These are phyloP conservation scores for Beta macrorhiza DNA, from an alignment of 179 eudicot species.

Conservation along the genomic window DNA sequence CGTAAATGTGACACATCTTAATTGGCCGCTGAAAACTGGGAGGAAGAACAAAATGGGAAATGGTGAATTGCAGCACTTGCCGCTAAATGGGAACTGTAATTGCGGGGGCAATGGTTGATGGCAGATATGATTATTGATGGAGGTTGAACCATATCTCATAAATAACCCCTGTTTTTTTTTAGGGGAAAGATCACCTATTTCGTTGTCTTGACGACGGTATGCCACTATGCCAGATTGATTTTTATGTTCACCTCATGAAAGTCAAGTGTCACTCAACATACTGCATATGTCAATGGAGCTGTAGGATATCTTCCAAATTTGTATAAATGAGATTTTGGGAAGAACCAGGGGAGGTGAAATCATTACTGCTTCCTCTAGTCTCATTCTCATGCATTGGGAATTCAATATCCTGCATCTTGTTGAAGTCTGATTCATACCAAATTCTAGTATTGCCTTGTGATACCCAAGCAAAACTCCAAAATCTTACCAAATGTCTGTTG, in stretches of 20 bases:
- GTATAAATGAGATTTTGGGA: not conserved
- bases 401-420: not conserved
- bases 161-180: no score
- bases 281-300: not conserved
- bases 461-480: no score
- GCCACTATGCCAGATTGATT: constrained; percentile 12
- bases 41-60: not conserved
- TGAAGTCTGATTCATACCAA: no score
- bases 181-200: not conserved
- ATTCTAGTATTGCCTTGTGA: not conserved
- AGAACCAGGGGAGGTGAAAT: constrained; percentile 14
- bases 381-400: not conserved
- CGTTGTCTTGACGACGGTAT: not conserved
- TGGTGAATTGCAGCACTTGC: not conserved
- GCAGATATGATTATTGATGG: not conserved
- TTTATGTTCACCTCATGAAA: not conserved
- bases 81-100: not conserved
- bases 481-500: no score
- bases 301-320: not conserved
- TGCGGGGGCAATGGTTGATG: not conserved
- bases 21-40: constrained; percentile 1
- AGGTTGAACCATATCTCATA: not conserved
- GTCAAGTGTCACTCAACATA: not conserved
- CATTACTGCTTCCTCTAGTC: not conserved
- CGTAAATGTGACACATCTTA: not conserved